Conservation (phyloP, 192 early-diverging fungal genomes). For the Umbelopsis sp. region DNA sequence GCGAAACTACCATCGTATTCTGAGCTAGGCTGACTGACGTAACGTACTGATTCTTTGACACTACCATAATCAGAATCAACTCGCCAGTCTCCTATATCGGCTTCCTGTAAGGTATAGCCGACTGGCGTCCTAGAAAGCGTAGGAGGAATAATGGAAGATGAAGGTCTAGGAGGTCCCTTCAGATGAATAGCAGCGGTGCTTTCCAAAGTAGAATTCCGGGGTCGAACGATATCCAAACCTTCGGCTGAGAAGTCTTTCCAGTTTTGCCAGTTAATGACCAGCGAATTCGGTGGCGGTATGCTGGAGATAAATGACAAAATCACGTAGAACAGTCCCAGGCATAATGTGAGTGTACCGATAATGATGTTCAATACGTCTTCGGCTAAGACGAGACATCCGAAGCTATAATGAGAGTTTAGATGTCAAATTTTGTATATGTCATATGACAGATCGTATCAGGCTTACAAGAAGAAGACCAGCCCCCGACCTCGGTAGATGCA, state of each 20-base stretch:
- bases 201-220: constrained; percentile 2
- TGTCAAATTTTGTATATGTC: not conserved
- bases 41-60: not conserved
- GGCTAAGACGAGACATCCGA: constrained; percentile 60
- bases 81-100: constrained; percentile 16
- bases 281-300: constrained; percentile 27
- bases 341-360: constrained; percentile 48
- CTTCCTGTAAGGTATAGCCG: not conserved
- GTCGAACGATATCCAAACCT: constrained; percentile 18
- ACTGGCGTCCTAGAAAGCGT: not conserved
- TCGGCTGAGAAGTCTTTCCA: constrained; percentile 43
- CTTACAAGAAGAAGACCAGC: constrained; percentile 56
- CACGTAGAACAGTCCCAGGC: constrained; percentile 55
- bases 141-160: not conserved
- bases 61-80: constrained; percentile 17
- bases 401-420: constrained; percentile 25
- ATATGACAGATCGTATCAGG: not conserved
- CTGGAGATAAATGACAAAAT: constrained; percentile 45
- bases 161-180: not conserved
- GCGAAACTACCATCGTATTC: constrained; percentile 11
- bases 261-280: constrained; percentile 35
- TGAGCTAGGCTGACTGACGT: constrained; percentile 2
- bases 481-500: constrained; percentile 62
- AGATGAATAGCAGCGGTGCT: constrained; percentile 7
- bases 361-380: constrained; percentile 48